phyloP scores from a whole-genome alignment of 495 filamentous ascomycete species.

The Podospora comata region DNA sequence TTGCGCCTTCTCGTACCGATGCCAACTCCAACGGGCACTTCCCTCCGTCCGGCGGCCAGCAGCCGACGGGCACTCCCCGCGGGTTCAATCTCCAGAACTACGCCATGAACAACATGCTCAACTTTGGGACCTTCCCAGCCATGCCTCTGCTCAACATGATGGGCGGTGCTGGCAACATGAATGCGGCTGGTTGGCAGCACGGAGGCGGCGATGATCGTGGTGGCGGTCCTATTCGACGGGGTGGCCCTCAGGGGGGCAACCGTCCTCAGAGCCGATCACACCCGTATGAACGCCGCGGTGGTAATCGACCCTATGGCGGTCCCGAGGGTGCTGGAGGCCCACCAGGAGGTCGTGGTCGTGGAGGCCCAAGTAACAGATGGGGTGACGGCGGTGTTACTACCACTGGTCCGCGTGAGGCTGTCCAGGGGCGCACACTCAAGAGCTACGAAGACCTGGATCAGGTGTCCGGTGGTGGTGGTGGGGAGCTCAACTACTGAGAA shows the following conservation, averaged over 20 bases:
- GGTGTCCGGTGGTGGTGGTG: constrained; percentile 54
- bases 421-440: constrained; percentile 85
- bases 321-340: constrained; percentile 13
- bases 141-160: constrained; percentile 56
- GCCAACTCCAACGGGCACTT: constrained; percentile 98
- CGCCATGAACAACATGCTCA: constrained; percentile 54
- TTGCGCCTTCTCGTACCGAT: constrained; percentile 86
- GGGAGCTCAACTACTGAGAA: constrained; percentile 58
- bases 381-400: constrained; percentile 64
- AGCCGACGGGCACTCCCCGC: constrained; percentile 79
- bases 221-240: constrained; percentile 48
- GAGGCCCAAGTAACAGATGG: constrained; percentile 57
- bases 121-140: constrained; percentile 48
- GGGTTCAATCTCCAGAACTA: constrained; percentile 81
- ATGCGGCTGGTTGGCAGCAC: constrained; percentile 32
- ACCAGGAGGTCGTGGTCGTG: constrained; percentile 42
- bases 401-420: constrained; percentile 77
- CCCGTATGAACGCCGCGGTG: constrained; percentile 51
- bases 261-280: constrained; percentile 47
- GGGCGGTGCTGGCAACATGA: constrained; percentile 48
- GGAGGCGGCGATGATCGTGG: constrained; percentile 44
- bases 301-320: constrained; percentile 34
- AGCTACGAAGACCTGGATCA: constrained; percentile 98
- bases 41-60: constrained; percentile 67
- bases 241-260: constrained; percentile 37